Conservation (phyloP, 805 yeast genomes). For the Nakazawaea siamensis region DNA sequence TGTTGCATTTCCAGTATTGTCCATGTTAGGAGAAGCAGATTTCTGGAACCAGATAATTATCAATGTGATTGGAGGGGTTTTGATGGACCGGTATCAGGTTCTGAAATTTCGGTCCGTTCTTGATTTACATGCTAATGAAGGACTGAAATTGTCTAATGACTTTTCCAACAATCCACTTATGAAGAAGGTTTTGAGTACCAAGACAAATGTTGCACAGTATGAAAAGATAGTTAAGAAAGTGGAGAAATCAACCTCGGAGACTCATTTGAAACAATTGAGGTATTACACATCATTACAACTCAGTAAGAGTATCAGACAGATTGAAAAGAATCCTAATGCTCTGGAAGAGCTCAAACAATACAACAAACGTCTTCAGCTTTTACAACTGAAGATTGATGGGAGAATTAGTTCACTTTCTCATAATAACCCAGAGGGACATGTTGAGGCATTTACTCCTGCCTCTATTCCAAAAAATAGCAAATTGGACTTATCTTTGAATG, state of each 20-base stretch:
- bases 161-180: slow-evolving; percentile 17
- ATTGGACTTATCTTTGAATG: slow-evolving; percentile 25
- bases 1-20: slow-evolving; percentile 42
- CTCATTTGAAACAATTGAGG: slow-evolving; percentile 40
- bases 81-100: slow-evolving; percentile 71
- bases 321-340: slow-evolving; percentile 17
- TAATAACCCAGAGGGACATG: not conserved
- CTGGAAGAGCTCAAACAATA: slow-evolving; percentile 12
- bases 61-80: slow-evolving; percentile 48
- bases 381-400: slow-evolving; percentile 16
- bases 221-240: slow-evolving; percentile 31
- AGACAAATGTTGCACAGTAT: slow-evolving; percentile 30
- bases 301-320: slow-evolving; percentile 27
- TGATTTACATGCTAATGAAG: slow-evolving; percentile 47
- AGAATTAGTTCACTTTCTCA: slow-evolving; percentile 10
- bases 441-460: slow-evolving; percentile 1
- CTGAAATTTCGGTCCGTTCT: slow-evolving; percentile 62
- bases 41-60: slow-evolving; percentile 64
- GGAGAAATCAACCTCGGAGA: slow-evolving; percentile 22
- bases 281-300: slow-evolving; percentile 40
- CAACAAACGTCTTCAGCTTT: slow-evolving; percentile 14
- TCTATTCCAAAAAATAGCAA: slow-evolving; percentile 7
- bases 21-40: slow-evolving; percentile 61
- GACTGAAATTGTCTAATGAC: not conserved
- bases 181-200: slow-evolving; percentile 26